Conservation (phyloP, 352 stramenopile genomes). For the Pythium vanterpoolii region DNA sequence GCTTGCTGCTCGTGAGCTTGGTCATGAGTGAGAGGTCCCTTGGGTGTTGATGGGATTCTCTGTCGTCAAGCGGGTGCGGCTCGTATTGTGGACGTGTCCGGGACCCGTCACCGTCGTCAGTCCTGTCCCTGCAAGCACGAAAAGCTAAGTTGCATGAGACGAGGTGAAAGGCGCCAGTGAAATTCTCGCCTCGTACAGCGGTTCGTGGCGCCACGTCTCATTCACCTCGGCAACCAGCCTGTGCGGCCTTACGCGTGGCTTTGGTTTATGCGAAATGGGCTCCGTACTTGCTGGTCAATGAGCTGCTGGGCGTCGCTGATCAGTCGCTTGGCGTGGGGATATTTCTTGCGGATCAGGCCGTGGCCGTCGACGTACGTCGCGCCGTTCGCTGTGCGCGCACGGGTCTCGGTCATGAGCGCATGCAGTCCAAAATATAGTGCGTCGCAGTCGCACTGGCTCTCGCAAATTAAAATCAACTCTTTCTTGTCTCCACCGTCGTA, state of each 20-base stretch:
- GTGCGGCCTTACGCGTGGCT: neutral
- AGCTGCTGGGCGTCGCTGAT: conserved; percentile 46
- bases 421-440: conserved; percentile 51
- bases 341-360: conserved; percentile 58
- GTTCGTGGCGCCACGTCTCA: too few relatives aligned
- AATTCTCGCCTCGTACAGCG: too few relatives aligned
- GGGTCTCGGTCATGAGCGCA: conserved; percentile 43
- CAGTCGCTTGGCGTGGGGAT: conserved; percentile 59
- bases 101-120: too few relatives aligned
- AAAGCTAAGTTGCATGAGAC: neutral
- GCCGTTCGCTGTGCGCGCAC: conserved; percentile 34
- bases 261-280: conserved; percentile 27
- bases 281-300: conserved; percentile 32
- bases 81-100: too few relatives aligned
- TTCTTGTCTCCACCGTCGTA: conserved; percentile 9
- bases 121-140: neutral
- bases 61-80: neutral
- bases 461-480: conserved; percentile 62
- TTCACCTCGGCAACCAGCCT: neutral
- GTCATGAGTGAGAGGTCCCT: neutral
- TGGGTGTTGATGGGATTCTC: neutral
- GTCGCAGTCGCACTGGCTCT: conserved; percentile 56
- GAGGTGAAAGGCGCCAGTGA: neutral
- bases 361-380: conserved; percentile 62
- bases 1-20: neutral